These are phyloP conservation scores for Wickerhamiella pararugosa DNA, from an alignment of 1,139 yeast genomes.

Conservation along the genomic window DNA sequence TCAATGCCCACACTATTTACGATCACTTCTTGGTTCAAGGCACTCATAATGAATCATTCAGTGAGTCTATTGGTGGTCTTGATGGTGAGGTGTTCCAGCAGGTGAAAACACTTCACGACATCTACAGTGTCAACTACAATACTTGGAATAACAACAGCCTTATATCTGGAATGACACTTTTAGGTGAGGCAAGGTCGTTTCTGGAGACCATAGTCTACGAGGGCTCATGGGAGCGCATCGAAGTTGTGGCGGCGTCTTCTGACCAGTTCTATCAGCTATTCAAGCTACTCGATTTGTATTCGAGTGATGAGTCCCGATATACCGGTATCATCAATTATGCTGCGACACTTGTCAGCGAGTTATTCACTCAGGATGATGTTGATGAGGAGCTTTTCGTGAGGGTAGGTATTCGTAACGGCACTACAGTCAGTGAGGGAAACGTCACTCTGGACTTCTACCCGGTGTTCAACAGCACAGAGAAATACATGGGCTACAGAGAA, in stretches of 20 bases:
- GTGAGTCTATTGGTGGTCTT: conserved; percentile 18
- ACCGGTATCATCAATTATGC: conserved; percentile 34
- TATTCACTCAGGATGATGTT: conserved; percentile 20
- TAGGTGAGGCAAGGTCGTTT: conserved; percentile 26
- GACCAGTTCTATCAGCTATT: conserved; percentile 29
- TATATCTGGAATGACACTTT: conserved; percentile 20
- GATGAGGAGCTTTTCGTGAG: too few species aligned
- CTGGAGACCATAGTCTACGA: conserved; percentile 23
- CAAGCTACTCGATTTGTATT: conserved; percentile 24
- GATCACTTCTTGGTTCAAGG: conserved; percentile 28
- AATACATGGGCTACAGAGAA: conserved; percentile 25
- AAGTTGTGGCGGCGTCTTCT: conserved; percentile 31
- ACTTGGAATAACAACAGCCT: conserved; percentile 22
- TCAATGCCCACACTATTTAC: conserved; percentile 27
- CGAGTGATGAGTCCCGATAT: conserved; percentile 22
- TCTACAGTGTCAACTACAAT: conserved; percentile 26
- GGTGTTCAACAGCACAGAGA: conserved; percentile 22
- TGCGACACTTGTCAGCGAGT: conserved; percentile 29
- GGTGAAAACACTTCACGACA: conserved; percentile 26
- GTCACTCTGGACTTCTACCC: conserved; percentile 22
- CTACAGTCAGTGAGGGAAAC: conserved; percentile 14
- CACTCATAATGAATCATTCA: conserved; percentile 28
- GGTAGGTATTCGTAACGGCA: conserved; percentile 30
- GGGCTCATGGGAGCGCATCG: conserved; percentile 24
- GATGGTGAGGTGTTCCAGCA: conserved; percentile 17